A percentile compares a stretch with the other conserved stretches of the same genome.
Conservation (phyloP, 2,329 filamentous ascomycete genomes). For the Alternaria novae-zelandiae region DNA sequence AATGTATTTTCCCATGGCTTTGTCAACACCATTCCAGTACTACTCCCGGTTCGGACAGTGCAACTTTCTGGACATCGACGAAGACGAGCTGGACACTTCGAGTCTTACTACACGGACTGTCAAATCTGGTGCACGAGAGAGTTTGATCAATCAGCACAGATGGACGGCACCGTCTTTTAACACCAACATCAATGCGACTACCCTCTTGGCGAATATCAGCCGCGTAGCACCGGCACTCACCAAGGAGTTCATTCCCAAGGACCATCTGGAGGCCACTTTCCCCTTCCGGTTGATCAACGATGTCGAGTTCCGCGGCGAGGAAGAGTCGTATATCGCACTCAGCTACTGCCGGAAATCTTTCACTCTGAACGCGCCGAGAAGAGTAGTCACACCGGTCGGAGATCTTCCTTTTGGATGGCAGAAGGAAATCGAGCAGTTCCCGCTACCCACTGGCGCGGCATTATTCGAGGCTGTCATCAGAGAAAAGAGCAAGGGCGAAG, state of each 20-base stretch:
- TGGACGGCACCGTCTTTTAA: conserved; percentile 4
- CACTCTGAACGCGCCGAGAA: conserved; percentile 32
- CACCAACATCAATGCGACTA: conserved; percentile 25
- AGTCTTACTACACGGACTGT: conserved; percentile 34
- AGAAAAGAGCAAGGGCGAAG: conserved; percentile 48
- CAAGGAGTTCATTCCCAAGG: conserved; percentile 40
- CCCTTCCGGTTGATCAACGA: conserved; percentile 50
- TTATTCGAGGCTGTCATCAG: conserved; percentile 52
- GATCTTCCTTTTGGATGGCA: conserved; percentile 46
- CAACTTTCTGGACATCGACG: conserved; percentile 39
- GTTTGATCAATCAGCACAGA: conserved; percentile 24
- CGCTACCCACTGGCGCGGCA: conserved; percentile 46
- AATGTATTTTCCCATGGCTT: conserved; percentile 29
- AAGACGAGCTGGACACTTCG: conserved; percentile 39
- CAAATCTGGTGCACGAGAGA: conserved; percentile 21
- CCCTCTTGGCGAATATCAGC: conserved; percentile 34
- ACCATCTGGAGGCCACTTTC: conserved; percentile 23
- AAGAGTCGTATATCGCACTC: conserved; percentile 51
- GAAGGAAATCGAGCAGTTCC: conserved; percentile 45
- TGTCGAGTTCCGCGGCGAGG: conserved; percentile 37
- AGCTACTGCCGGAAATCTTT: conserved; percentile 52
- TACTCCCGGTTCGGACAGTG: conserved; percentile 32
- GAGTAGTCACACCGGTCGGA: conserved; percentile 30
- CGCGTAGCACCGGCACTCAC: conserved; percentile 38
- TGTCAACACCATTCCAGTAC: conserved; percentile 14